Evolutionary conservation across 2,329 filamentous ascomycete genomes (phyloP).

Genomic region (Helicocarpus griseus): DNA sequence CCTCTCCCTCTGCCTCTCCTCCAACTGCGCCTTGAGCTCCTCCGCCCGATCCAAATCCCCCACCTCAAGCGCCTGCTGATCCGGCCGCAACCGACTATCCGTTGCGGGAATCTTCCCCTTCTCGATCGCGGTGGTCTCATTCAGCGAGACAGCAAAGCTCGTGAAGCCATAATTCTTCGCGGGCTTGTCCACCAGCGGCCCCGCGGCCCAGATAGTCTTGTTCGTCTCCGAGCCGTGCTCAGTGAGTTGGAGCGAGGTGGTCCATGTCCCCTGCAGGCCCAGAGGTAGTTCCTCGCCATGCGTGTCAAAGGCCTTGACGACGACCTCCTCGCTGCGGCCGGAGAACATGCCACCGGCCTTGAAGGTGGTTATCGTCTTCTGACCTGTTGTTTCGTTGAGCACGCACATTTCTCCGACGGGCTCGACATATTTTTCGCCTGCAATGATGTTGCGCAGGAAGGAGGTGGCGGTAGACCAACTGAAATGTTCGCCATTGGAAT

Average conservation of each 20-base stretch:
- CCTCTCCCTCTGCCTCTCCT: conserved; percentile 72
- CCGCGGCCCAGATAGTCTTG: conserved; percentile 68
- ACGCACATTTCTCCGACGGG: conserved; percentile 86
- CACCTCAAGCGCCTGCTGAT: conserved; percentile 75
- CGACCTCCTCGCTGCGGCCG: conserved; percentile 81
- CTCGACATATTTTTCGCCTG: conserved; percentile 96
- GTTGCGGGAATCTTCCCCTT: conserved; percentile 64
- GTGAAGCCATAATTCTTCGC: conserved; percentile 80
- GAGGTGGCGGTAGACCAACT: conserved; percentile 82
- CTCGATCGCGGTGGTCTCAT: conserved; percentile 79
- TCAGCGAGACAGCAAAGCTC: conserved; percentile 72
- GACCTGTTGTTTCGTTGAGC: conserved; percentile 70
- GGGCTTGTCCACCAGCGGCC: conserved; percentile 67
- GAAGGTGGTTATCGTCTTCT: conserved; percentile 80
- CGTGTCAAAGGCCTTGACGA: conserved; percentile 60
- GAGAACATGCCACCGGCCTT: conserved; percentile 96
- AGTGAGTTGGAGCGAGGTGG: conserved; percentile 57
- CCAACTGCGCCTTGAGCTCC: conserved; percentile 67
- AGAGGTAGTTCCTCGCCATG: conserved; percentile 57
- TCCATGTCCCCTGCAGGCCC: conserved; percentile 78
- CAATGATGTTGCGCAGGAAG: conserved; percentile 91
- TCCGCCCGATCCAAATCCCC: conserved; percentile 79
- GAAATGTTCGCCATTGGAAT: conserved; percentile 69
- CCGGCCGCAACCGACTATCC: conserved; percentile 73
- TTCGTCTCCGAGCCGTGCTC: conserved; percentile 53